A percentile compares a stretch with the other conserved stretches of the same genome.
Conservation (phyloP, 768 basidiomycete species). For the Cystobasidium onofrii region DNA sequence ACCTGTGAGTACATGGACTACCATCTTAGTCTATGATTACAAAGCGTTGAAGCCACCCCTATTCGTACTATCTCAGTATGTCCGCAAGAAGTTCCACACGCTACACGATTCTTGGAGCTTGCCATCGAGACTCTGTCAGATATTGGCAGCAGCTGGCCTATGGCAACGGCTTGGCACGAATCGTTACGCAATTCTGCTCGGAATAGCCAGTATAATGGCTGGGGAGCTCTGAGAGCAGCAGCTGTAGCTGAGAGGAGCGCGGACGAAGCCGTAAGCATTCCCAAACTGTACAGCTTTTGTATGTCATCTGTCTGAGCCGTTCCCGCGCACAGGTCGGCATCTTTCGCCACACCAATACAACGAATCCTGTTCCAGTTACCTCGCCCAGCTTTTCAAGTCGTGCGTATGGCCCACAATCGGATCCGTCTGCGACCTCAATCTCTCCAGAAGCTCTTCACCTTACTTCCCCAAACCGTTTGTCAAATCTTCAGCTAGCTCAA, state of each 20-base stretch:
- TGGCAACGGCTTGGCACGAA: slow-evolving; percentile 16
- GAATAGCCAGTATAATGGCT: not conserved
- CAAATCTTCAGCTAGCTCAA: not conserved
- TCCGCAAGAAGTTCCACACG: slow-evolving; percentile 2
- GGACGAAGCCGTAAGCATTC: not conserved
- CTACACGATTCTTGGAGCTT: not conserved
- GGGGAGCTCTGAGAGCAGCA: not conserved
- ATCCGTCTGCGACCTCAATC: not conserved
- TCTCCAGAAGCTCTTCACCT: not conserved
- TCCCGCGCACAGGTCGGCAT: not conserved
- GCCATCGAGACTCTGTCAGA: not conserved
- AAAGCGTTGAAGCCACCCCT: too few species aligned
- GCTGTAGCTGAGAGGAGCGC: not conserved
- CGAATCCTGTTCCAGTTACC: not conserved
- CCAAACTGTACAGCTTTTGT: not conserved
- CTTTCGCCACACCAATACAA: not conserved
- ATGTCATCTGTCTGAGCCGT: not conserved
- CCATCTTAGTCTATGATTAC: not conserved
- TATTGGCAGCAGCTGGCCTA: not conserved
- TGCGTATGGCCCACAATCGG: not conserved
- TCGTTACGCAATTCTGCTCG: slow-evolving; percentile 7
- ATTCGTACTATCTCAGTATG: slow-evolving; percentile 3
- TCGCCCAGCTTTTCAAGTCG: slow-evolving; percentile 7
- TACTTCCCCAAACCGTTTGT: not conserved
- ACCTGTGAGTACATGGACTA: not conserved